Percentiles rank a stretch among this genome's conserved stretches.
Evolutionary conservation across 768 basidiomycete species (phyloP).

Genomic region (Mycena polygramma): DNA sequence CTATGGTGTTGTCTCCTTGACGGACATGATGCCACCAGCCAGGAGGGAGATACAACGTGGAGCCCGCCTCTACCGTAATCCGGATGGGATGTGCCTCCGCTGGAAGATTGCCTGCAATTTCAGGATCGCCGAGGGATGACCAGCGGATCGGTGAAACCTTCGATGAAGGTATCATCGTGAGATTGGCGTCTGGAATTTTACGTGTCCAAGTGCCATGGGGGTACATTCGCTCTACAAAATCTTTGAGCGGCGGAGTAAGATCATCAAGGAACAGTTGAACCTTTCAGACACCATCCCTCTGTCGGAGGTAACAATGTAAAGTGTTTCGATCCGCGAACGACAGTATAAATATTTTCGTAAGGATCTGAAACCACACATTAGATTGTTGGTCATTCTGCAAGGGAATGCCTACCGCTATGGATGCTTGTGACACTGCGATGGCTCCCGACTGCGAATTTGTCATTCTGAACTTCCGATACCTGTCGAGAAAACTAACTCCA

Average conservation of each 20-base stretch:
- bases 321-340: conserved; percentile 85
- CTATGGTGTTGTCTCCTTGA: conserved; percentile 76
- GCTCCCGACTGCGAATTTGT: conserved; percentile 66
- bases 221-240: conserved; percentile 64
- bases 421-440: conserved; percentile 83
- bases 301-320: conserved; percentile 91
- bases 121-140: conserved; percentile 81
- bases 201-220: conserved; percentile 78
- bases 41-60: conserved; percentile 90
- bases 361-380: conserved; percentile 65
- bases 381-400: neutral
- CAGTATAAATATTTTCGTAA: conserved; percentile 94
- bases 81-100: conserved; percentile 72
- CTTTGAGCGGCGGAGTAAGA: neutral
- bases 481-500: conserved; percentile 65
- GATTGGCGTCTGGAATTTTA: conserved; percentile 46
- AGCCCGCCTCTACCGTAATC: conserved; percentile 77
- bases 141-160: conserved; percentile 72
- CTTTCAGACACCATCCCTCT: conserved; percentile 87
- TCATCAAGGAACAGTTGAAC: conserved; percentile 53
- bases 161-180: conserved; percentile 50
- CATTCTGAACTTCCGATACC: neutral
- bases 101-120: conserved; percentile 59
- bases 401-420: conserved; percentile 75
- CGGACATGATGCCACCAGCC: conserved; percentile 96